These are phyloP conservation scores for Fusarium sp. DNA, from an alignment of 2,329 filamentous ascomycete species.

Conservation along the genomic window DNA sequence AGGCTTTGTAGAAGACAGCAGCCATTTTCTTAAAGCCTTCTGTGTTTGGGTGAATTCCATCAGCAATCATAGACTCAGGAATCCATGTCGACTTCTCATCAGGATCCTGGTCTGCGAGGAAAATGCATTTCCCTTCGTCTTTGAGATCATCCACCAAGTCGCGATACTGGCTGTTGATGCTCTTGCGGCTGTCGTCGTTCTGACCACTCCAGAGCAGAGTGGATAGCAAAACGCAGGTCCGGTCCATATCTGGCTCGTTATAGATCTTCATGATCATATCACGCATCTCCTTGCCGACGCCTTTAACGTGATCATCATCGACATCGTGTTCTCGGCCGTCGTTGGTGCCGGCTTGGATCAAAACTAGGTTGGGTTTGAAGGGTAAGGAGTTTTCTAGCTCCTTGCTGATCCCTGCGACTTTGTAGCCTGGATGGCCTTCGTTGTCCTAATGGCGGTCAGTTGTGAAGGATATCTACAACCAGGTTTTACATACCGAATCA, in stretches of 20 bases:
- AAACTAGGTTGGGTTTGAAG: constrained; percentile 40
- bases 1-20: constrained; percentile 6
- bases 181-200: background rate
- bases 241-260: background rate
- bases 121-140: background rate
- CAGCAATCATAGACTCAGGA: background rate
- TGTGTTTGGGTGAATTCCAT: constrained; percentile 4
- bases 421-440: constrained; percentile 1
- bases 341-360: constrained; percentile 46
- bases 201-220: constrained; percentile 8
- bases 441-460: background rate
- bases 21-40: constrained; percentile 15
- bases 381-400: background rate
- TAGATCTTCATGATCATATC: constrained; percentile 25
- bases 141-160: background rate
- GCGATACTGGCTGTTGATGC: constrained; percentile 11
- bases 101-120: constrained; percentile 1
- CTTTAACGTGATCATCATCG: constrained; percentile 1
- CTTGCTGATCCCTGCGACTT: background rate
- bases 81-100: constrained; percentile 1
- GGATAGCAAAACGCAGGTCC: constrained; percentile 7
- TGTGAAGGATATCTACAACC: too few species aligned
- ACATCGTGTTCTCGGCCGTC: constrained; percentile 22
- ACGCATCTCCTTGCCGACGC: constrained; percentile 29
- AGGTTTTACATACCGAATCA: constrained; percentile 42